Conservation (phyloP, 208 protist species). For the Acanthamoeba royreba region DNA sequence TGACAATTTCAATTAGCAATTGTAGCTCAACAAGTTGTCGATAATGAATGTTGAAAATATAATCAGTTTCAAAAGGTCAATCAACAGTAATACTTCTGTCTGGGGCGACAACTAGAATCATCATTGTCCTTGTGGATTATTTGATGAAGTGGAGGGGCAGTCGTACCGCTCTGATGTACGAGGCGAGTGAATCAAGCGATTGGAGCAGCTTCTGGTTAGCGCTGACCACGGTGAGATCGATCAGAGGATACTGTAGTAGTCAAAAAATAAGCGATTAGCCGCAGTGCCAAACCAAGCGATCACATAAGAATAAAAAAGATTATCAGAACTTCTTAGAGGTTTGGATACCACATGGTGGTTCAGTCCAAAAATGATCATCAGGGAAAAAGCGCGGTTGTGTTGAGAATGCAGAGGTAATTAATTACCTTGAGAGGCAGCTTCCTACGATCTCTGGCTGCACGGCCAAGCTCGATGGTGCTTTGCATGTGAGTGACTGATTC, state of each 20-base stretch:
- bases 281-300: too few species aligned
- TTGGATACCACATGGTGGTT: not conserved
- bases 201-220: not conserved
- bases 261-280: not conserved
- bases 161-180: conserved; percentile 76
- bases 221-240: not conserved
- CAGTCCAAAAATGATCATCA: not conserved
- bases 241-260: not conserved
- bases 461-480: conserved; percentile 90
- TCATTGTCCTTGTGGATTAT: not conserved
- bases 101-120: not conserved
- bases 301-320: not conserved
- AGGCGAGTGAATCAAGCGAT: not conserved
- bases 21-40: not conserved
- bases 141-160: not conserved
- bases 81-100: not conserved
- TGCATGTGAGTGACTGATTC: conserved; percentile 81
- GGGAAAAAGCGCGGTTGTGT: not conserved
- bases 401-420: not conserved
- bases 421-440: conserved; percentile 88
- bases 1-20: not conserved
- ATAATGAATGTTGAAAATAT: not conserved
- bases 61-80: not conserved
- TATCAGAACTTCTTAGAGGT: conserved; percentile 9
- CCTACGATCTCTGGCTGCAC: conserved; percentile 91